phyloP scores from a whole-genome alignment of 2,329 filamentous ascomycete genomes.

The Sclerotiophoma versabilis region DNA sequence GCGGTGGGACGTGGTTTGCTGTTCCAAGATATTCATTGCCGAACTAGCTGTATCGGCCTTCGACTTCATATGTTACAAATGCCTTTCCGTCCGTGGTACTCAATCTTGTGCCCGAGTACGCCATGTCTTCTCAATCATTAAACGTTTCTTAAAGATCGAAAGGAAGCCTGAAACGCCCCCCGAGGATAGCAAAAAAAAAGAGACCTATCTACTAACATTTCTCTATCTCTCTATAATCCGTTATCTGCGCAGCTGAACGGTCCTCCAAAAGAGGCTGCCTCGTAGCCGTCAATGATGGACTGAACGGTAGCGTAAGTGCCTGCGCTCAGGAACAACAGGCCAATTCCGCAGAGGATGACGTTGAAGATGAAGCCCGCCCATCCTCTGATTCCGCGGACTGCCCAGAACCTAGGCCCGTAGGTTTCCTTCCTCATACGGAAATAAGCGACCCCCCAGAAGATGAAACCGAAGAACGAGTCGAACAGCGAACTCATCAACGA shows the following conservation, averaged over 20 bases:
- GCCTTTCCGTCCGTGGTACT: not conserved
- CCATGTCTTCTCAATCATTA: conserved; percentile 1
- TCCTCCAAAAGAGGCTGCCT: conserved; percentile 67
- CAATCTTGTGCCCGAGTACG: conserved; percentile 1
- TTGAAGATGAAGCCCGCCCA: conserved; percentile 71
- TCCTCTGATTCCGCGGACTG: conserved; percentile 60
- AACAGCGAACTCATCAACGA: conserved; percentile 86
- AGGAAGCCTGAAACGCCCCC: not conserved
- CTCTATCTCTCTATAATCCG: conserved; percentile 57
- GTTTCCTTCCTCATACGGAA: conserved; percentile 76
- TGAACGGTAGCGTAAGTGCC: conserved; percentile 79
- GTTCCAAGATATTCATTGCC: not conserved
- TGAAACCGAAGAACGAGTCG: conserved; percentile 93
- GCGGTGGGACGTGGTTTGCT: not conserved
- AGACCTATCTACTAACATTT: too few relatives aligned
- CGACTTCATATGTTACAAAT: not conserved
- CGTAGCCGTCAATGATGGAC: conserved; percentile 77
- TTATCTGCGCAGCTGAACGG: conserved; percentile 79
- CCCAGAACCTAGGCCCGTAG: conserved; percentile 61
- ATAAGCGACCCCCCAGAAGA: conserved; percentile 89
- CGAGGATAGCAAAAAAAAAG: not conserved
- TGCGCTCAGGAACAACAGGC: conserved; percentile 79
- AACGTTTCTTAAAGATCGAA: not conserved
- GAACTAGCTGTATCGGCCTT: not conserved
- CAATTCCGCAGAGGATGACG: conserved; percentile 73